Base-by-base conservation (phyloP, 345 rosid species). In the Durio zibethinus region DNA sequence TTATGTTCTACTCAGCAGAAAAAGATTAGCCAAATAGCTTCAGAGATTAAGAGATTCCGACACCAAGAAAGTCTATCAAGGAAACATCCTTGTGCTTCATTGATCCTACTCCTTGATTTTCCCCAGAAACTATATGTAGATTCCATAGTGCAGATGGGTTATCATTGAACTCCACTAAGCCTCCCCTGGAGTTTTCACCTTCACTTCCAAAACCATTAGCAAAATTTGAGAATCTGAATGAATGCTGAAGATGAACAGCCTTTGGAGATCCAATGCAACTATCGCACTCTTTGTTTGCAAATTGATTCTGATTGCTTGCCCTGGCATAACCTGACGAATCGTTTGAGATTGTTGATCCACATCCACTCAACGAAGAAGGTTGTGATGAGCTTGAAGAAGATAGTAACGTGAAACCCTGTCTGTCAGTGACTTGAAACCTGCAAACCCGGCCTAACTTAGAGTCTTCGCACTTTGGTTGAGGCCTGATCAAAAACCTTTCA, bases 11-110 rank as follows among this genome's bases (percentile, higher is more conserved):
- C 20, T 21, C 3, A 3, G 50, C 47, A 43, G 0, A 9, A 47
- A 48, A 48, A 16, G 53, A 48, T 48, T 48, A 16, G 53, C 53
- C 25, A 8, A 9, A 54, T 27, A 53, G 57, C 8, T 53, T n/a
- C 9, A 0, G 23, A 56, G 74, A 66, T 74, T 80, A 83, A 63
- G 89, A 81, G 42, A 76, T 75, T 76, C 89, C 91, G 69, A 88
- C 92, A 71, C 92, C 88, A 80, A 88, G 92, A 87, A 88, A 88
- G 77, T 88, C 92, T 70, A 88, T 86, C 76, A 85, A 84, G 60
- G 84, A 61, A 83, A 82, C 85, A 40, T 38, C 72, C 72, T 67
- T 67, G 47, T 67, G 53, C 18, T 67, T 42, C 11, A 48, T 25
- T 43, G 47, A 20, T 40, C 56, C 27, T 43, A 57, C 40, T 12